These are phyloP conservation scores for Cytospora schulzeri DNA, from an alignment of 2,329 filamentous ascomycete genomes.

Conservation along the genomic window DNA sequence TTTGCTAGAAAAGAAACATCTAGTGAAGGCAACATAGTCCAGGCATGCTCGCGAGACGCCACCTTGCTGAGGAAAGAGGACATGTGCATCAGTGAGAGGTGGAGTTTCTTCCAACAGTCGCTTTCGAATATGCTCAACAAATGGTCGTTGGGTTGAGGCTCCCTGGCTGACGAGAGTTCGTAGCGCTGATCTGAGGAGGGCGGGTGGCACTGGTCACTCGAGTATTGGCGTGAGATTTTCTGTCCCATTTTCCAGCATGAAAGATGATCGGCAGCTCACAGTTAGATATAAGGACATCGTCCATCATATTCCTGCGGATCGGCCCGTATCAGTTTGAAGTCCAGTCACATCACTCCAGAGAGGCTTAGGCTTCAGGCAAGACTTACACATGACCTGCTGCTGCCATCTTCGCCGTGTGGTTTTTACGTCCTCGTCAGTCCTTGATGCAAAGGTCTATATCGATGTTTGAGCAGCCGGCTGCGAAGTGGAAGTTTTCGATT, in stretches of 20 bases:
- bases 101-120: constrained; percentile 33
- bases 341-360: too few species aligned
- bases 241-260: neutral
- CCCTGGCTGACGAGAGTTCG: constrained; percentile 39
- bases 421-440: too few species aligned
- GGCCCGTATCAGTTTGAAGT: too few species aligned
- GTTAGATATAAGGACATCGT: constrained; percentile 44
- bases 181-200: constrained; percentile 39
- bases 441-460: too few species aligned
- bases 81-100: constrained; percentile 27
- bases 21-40: constrained; percentile 36
- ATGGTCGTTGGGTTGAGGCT: constrained; percentile 35
- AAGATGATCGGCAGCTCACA: constrained; percentile 30
- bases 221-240: neutral
- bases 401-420: too few species aligned
- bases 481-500: too few species aligned
- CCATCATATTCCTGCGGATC: constrained; percentile 42
- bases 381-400: too few species aligned
- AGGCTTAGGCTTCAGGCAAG: too few species aligned
- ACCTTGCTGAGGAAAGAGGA: constrained; percentile 34
- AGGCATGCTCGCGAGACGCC: constrained; percentile 32
- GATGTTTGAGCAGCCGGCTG: too few species aligned
- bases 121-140: constrained; percentile 39
- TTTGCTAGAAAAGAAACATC: constrained; percentile 43
- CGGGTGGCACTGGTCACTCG: constrained; percentile 34